Percentiles rank a stretch among this genome's conserved stretches.
Evolutionary conservation across 1,284 basidiomycete genomes (phyloP).

Genomic region (Cutaneotrichosporon cutaneum): DNA sequence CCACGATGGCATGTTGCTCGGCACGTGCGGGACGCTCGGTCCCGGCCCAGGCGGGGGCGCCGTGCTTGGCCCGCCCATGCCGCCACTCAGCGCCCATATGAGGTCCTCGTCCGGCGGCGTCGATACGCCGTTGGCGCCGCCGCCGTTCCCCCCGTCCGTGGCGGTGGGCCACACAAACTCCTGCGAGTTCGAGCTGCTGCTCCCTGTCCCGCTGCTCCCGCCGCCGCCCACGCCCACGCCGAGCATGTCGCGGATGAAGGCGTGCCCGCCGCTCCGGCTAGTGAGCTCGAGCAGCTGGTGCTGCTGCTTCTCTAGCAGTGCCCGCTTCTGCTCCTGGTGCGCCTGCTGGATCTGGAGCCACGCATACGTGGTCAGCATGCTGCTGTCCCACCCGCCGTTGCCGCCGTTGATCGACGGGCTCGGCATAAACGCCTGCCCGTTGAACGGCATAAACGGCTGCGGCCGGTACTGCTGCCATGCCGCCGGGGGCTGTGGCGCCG

Average conservation of each 20-base stretch:
- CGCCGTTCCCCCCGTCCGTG: not conserved
- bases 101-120: slow-evolving; percentile 26
- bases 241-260: slow-evolving; percentile 25
- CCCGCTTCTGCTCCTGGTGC: slow-evolving; percentile 47
- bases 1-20: slow-evolving; percentile 8
- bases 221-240: slow-evolving; percentile 9
- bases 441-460: slow-evolving; percentile 8
- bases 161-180: slow-evolving; percentile 28
- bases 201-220: slow-evolving; percentile 3
- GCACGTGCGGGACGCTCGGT: not conserved
- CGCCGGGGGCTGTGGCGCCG: not conserved
- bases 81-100: slow-evolving; percentile 22
- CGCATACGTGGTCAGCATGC: slow-evolving; percentile 43
- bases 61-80: not conserved
- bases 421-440: slow-evolving; percentile 6
- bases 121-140: slow-evolving; percentile 5
- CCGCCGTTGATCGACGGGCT: not conserved
- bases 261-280: slow-evolving; percentile 12
- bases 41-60: not conserved
- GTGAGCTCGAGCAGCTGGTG: slow-evolving; percentile 44
- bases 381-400: slow-evolving; percentile 32
- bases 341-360: slow-evolving; percentile 51
- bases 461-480: not conserved
- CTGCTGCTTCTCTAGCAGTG: slow-evolving; percentile 44
- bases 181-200: slow-evolving; percentile 6